Evolutionary conservation across 108 stramenopile species (phyloP).

Genomic region (Nitzschia sp.): DNA sequence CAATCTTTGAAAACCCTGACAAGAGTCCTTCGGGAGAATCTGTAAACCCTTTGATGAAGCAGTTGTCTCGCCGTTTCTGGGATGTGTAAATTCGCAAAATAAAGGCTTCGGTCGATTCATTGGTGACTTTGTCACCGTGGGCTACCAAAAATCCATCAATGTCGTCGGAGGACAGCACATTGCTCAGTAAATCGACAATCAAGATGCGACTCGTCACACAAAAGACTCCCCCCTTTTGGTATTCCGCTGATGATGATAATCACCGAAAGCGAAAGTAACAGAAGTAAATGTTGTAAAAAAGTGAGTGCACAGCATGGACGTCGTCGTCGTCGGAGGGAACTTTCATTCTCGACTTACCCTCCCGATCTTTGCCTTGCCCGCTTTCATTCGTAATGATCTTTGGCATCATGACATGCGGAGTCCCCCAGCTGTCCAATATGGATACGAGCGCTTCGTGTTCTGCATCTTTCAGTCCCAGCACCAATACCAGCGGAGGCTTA

Average conservation of each 20-base stretch:
- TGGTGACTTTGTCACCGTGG: conserved; percentile 89
- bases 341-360: conserved; percentile 2
- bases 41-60: conserved; percentile 95
- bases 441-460: conserved; percentile 62
- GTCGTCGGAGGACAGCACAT: conserved; percentile 55
- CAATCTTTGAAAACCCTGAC: conserved; percentile 88
- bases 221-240: conserved; percentile 52
- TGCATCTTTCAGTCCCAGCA: conserved; percentile 67
- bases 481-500: conserved; percentile 70
- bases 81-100: conserved; percentile 90
- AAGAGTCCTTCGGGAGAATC: conserved; percentile 86
- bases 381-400: conserved; percentile 77
- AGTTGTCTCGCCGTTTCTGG: conserved; percentile 60
- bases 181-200: conserved; percentile 93
- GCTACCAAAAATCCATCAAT: conserved; percentile 92
- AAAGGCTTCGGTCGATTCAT: conserved; percentile 95
- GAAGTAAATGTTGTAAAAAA: too few relatives aligned
- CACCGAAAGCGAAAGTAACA: not conserved
- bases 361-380: conserved; percentile 72
- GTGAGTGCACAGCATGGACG: not conserved
- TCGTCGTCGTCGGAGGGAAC: not conserved
- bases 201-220: conserved; percentile 94
- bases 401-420: conserved; percentile 64
- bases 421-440: conserved; percentile 74
- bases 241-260: conserved; percentile 22